Evolutionary conservation across 2,329 filamentous ascomycete species (phyloP), one percentile per base, ranked within the genome.

Genomic region (Penicillium sp.): DNA sequence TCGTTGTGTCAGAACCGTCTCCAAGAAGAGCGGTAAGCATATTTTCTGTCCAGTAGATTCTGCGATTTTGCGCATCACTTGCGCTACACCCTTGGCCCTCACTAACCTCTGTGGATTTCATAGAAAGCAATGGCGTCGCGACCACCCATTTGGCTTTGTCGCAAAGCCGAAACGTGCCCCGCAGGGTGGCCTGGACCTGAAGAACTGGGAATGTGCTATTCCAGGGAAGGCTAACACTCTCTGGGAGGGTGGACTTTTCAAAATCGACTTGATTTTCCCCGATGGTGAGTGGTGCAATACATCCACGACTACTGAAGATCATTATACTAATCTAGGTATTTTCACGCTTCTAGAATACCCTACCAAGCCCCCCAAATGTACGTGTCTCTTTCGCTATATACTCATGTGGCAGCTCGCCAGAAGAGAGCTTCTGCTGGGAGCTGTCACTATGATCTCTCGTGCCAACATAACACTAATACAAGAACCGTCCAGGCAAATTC

Each of bases 291-390:
- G 37, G 10, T 37, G 29, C 25, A 54, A 40, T 37, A 54, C 50
- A 60, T 62, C 57, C 48, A 50, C 31, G 35, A 27, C 33, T 23
- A 35, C 31, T 19, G 53, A 52, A 12, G 59, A 59, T 57, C 57
- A 27, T 19, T 45, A 43, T 57, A 49, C 59, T 62, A 49, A 63
- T 54, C 35, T 25, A 56, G 41, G 40, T 59, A 56, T 43, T 56
- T 56, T 58, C 40, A 33, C 47, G 55, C 37, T 46, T 63, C 63
- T 69, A 96, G 94, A 99, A 71, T 99, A 99, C 75, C 94, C 94
- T 17, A 99, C 95, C 51, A 99, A 99, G 77, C 94, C 94, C 33
- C 94, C 94, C 1, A 99, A 99, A 80, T 99, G 94, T 96, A 86
- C 76, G 89, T 80, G 31, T 42, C 15, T 17, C 21, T 6, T 35